Base-by-base conservation (phyloP, 441 rosid genomes). In the Gossypium davidsonii region DNA sequence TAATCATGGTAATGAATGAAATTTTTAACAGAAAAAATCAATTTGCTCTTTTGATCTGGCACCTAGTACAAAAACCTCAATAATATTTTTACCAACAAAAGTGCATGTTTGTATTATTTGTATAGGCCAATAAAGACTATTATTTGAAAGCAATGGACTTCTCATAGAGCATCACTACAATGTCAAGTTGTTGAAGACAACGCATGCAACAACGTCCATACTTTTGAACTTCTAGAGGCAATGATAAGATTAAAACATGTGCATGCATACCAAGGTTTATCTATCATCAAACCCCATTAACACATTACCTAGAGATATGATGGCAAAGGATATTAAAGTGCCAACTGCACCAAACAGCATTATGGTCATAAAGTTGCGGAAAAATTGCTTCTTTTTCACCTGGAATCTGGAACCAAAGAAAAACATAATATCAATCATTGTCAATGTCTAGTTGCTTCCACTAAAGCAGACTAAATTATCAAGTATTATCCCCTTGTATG, bases 301-400 rank as follows among this genome's bases (percentile, higher is more conserved):
- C 23, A 20, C 68, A 44, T 34, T 87, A 94, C 98, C 98, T 72
- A 82, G 15, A 15, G 98, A 88, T 65, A 94, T 83, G 84, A 90
- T 86, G 63, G 74, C 80, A 64, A 91, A 90, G 39, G 98, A 94
- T 83, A 94, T 92, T 49, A 94, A 87, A 72, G 98, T 94, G 3
- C 98, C 98, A 77, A 94, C 65, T 46, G 93, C 95, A 53, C 98
- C 98, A 81, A 89, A 94, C 65, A 94, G 79, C 81, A 88, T 87
- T 78, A 94, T 91, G 52, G 95, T 94, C 94, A 86, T 86, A 82
- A 94, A 94, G 80, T 94, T 94, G 77, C 90, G 93, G 69, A 94
- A 94, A 83, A 94, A 94, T 63, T 89, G 94, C 87, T 94, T 94
- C 88, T 94, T 94, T 87, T 94, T 94, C 83, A 94, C 98, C 79